Conservation (phyloP, 164 flowering plant genomes). For the Cinnamomum micranthum region DNA sequence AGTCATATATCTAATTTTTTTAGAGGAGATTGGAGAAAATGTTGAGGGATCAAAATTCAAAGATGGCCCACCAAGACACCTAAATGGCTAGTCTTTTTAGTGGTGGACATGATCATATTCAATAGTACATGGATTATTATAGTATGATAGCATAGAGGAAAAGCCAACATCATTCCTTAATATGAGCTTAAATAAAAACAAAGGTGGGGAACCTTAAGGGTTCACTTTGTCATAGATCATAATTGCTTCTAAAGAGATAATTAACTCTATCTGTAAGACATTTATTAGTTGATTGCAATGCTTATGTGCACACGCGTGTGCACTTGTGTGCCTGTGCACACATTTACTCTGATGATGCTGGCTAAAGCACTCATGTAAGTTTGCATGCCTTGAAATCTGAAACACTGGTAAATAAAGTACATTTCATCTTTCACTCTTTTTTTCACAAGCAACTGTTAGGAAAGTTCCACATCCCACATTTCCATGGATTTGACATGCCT, state of each 20-base stretch:
- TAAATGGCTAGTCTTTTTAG: not conserved
- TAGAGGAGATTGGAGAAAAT: not conserved
- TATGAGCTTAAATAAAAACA: not conserved
- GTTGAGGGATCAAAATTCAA: not conserved
- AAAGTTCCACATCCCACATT: too few species aligned
- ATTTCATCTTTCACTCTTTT: too few species aligned
- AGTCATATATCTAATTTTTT: not conserved
- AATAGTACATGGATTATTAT: not conserved
- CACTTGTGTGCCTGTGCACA: not conserved
- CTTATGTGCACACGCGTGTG: not conserved
- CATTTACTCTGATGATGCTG: not conserved
- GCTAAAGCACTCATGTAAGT: too few species aligned
- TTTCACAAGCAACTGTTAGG: too few species aligned
- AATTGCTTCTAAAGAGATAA: slow-evolving; percentile 3
- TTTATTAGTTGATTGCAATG: not conserved
- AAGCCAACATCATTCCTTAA: slow-evolving; percentile 12
- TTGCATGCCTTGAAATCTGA: too few species aligned
- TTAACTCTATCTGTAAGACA: not conserved
- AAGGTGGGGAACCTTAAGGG: not conserved
- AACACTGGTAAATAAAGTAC: too few species aligned
- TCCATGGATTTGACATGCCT: too few species aligned
- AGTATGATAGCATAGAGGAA: slow-evolving; percentile 1
- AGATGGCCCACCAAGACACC: not conserved
- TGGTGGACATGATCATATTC: not conserved
- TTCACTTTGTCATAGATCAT: not conserved